Base-by-base conservation (phyloP, 306 rosid genomes). In the Hippophae rhamnoides region DNA sequence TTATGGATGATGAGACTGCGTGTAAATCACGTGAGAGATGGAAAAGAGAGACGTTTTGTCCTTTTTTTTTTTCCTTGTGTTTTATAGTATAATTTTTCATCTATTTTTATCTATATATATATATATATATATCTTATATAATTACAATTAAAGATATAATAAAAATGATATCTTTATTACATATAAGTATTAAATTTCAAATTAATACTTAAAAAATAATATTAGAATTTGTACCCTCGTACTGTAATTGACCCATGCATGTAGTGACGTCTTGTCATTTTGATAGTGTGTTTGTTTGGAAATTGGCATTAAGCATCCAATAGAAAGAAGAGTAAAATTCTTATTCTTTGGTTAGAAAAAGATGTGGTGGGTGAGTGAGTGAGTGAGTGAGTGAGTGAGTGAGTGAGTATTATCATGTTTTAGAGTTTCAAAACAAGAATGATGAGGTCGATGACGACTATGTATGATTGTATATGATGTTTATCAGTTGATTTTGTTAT, bases 401-500 rank as follows among this genome's bases (percentile, higher is more conserved):
- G 46, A 10, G 5, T 49, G 46, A 13, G 49, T 44, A 8, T 49
- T 23, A 40, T 26, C 63, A 57, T 18, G 56, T 48, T 61, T 51
- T 52, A 41, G 62, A 63, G 65, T 70, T 88, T 85, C 94, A 83
- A 83, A 71, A 40, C 43, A 44, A 14, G 62, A 80, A 88, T 85
- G 86, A 84, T 88, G 84, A 78, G 68, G 61, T 31, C 53, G 69
- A 61, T 47, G 94, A 76, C 86, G 56, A 70, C 23, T 18, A 18
- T 18, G 23, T 18, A 18, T 18, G 1, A 18, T 18, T 61, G 48
- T 51, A 31, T 57, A 13, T 74, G 81, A 75, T 76, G 83, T 68
- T 68, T 84, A 78, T 81, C 79, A 66, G 74, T 31, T 31, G 38
- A 31, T 31, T 2, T 31, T 68, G 66, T 9, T 54, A 49, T 50